phyloP scores from a whole-genome alignment of 2,329 filamentous ascomycete genomes.

The Fulvia fulva region DNA sequence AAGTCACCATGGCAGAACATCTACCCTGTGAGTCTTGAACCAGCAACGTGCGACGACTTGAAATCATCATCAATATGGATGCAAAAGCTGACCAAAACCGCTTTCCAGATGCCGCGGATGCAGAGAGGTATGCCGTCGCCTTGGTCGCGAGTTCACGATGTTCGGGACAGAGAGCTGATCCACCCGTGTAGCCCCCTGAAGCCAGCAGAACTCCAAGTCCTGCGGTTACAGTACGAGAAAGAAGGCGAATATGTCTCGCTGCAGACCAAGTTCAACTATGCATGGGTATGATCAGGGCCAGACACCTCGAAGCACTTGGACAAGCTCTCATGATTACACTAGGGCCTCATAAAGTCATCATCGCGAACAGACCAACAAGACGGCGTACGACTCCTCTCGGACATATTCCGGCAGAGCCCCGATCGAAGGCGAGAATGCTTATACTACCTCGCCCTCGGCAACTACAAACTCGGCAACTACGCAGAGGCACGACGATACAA shows the following conservation, averaged over 20 bases:
- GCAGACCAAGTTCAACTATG: constrained; percentile 99
- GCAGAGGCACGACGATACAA: constrained; percentile 93
- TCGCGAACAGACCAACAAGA: constrained; percentile 59
- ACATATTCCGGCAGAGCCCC: constrained; percentile 85
- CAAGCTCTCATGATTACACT: constrained; percentile 5
- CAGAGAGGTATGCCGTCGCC: constrained; percentile 68
- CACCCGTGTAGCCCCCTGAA: constrained; percentile 67
- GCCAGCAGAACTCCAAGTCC: constrained; percentile 84
- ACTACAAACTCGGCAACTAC: constrained; percentile 98
- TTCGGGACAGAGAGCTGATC: no score
- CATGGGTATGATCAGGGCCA: constrained; percentile 64
- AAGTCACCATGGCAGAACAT: constrained; percentile 41
- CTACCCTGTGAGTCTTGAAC: constrained; percentile 44
- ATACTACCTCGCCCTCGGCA: constrained; percentile 94
- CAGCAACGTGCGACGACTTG: not conserved
- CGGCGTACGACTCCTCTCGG: constrained; percentile 24
- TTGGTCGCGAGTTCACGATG: no score
- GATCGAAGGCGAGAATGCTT: constrained; percentile 95
- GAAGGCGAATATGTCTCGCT: constrained; percentile 95
- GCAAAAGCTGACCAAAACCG: constrained; percentile 23
- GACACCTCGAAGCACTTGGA: not conserved
- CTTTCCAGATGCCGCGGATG: constrained; percentile 83
- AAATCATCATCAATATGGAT: not conserved
- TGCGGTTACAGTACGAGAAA: constrained; percentile 92
- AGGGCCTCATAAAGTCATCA: constrained; percentile 95